Base-by-base conservation (phyloP, 108 stramenopile genomes). In the Cyclostephanos tholiformis region DNA sequence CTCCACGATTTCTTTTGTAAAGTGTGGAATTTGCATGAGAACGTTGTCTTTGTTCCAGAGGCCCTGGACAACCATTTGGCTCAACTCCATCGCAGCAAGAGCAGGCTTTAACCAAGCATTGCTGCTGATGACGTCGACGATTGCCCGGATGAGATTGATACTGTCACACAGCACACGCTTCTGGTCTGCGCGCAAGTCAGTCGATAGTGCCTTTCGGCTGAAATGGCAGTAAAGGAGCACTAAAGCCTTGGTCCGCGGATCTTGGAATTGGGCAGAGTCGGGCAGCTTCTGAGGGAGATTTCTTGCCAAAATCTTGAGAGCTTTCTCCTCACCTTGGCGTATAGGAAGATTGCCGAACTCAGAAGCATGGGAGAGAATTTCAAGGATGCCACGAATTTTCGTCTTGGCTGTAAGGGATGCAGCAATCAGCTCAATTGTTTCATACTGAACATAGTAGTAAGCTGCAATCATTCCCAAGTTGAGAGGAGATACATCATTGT, bases 381-480 rank as follows among this genome's bases (percentile, higher is more conserved):
- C 98, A 69, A 99, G 65, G 49, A 99, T 76, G 2, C 96, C 97
- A 22, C 90, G 77, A 62, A 95, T 89, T 67, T 97, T 97, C 23
- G 97, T 97, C 83, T 97, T 97, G 13, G 91, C 89, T 8, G 96
- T 97, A n/a, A 98, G 86, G 27, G 95, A 94, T 48, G 94, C 87
- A 25, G 98, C 96, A 67, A 99, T 94, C 27, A 99, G 88, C 74
- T 99, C 98, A 67, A 99, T 91, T 13, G 98, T 99, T 69, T 92
- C 90, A 89, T 98, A 97, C 74, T 92, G 93, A 19, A 97, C 76
- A 73, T 95, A 94, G 83, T 99, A 99, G 88, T 98, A 98, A 8
- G 97, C 93, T 26, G 98, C 97, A 74, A 99, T 97, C 97, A 98
- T 98, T 29, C 99, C 99, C 58, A 99, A 83, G 85, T 99, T 99